Percentiles rank a stretch among this genome's conserved stretches.
Evolutionary conservation across 345 rosid species (phyloP).

Genomic region (Garcia nutans): DNA sequence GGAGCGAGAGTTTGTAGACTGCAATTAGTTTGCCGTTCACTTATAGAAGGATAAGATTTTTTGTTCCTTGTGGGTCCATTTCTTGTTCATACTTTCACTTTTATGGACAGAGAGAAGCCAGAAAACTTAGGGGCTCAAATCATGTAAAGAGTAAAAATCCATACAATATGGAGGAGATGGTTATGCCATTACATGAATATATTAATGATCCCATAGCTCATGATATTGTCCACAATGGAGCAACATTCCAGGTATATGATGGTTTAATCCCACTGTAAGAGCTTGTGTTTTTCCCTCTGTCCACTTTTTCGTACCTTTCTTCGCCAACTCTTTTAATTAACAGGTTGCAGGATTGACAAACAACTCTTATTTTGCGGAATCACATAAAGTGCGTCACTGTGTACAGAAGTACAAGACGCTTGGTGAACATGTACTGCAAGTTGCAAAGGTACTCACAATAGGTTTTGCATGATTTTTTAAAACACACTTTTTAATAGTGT

Average conservation of each 20-base stretch:
- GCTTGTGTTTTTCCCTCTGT: background rate
- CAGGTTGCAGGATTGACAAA: conserved; percentile 97
- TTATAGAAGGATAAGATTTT: background rate
- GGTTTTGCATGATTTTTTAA: conserved; percentile 13
- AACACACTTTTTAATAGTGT: conserved; percentile 7
- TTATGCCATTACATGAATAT: conserved; percentile 76
- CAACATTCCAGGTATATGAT: conserved; percentile 76
- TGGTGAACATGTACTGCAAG: conserved; percentile 73
- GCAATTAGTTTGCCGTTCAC: background rate
- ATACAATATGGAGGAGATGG: conserved; percentile 73
- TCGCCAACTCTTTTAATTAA: conserved; percentile 17
- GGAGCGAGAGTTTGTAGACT: background rate
- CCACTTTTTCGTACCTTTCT: background rate
- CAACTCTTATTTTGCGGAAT: conserved; percentile 66
- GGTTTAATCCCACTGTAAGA: conserved; percentile 9
- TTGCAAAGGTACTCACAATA: conserved; percentile 69
- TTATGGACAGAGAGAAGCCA: conserved; percentile 70
- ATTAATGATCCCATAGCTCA: conserved; percentile 67
- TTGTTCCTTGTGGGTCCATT: background rate
- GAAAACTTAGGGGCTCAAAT: conserved; percentile 45
- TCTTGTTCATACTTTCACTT: background rate
- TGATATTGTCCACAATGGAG: conserved; percentile 91
- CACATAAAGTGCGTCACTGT: conserved; percentile 87
- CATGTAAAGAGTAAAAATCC: conserved; percentile 50
- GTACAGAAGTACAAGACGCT: conserved; percentile 68